Evolutionary conservation across 345 rosid genomes (phyloP).

Genomic region (Moringa oleifera): DNA sequence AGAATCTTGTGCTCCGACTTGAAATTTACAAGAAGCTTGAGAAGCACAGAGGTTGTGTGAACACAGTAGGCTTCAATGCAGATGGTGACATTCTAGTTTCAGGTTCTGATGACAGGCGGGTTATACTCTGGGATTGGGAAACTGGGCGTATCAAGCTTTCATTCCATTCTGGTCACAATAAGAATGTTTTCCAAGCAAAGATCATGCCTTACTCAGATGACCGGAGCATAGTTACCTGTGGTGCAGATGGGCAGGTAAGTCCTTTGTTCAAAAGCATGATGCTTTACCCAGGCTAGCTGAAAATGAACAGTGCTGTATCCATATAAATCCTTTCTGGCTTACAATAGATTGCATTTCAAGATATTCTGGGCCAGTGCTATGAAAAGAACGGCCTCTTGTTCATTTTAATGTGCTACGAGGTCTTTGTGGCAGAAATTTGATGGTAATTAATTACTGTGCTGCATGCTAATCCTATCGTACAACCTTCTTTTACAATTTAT

Average conservation of each 20-base stretch:
- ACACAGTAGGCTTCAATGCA: constrained; percentile 63
- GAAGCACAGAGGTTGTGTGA: constrained; percentile 79
- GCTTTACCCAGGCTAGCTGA: not conserved
- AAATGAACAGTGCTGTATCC: not conserved
- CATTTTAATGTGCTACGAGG: not conserved
- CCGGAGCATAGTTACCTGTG: constrained; percentile 77
- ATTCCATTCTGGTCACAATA: constrained; percentile 62
- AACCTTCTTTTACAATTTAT: not conserved
- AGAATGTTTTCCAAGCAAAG: constrained; percentile 83
- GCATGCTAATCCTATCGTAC: not conserved
- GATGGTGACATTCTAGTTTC: constrained; percentile 62
- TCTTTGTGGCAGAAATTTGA: not conserved
- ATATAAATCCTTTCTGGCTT: too few species aligned
- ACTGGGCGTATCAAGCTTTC: constrained; percentile 52
- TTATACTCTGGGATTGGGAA: constrained; percentile 83
- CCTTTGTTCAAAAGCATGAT: not conserved
- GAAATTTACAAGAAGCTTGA: constrained; percentile 52
- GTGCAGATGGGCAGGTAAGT: constrained; percentile 87
- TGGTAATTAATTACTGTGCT: not conserved
- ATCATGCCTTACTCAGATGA: constrained; percentile 79
- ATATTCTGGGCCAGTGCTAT: not conserved
- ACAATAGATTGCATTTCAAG: too few species aligned
- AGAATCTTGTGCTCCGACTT: constrained; percentile 75
- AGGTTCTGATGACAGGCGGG: constrained; percentile 77
- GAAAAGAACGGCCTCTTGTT: not conserved